Base-by-base conservation (phyloP, 2,329 filamentous ascomycete genomes). In the Ophiostoma quercus region DNA sequence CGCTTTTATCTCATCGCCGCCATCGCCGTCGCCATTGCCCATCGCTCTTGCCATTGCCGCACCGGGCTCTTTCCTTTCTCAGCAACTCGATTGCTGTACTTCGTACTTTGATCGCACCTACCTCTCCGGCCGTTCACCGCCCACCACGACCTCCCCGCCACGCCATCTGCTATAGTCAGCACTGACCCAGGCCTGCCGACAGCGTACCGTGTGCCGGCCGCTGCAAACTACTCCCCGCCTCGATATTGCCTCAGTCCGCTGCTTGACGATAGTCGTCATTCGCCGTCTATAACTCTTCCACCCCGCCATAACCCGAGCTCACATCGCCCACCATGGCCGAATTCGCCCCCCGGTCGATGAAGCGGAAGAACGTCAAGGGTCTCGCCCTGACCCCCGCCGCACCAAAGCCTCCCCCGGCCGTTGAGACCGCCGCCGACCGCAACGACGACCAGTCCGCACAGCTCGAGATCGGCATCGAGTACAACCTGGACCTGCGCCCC, bases 321-420 rank as follows among this genome's bases (percentile, higher is more conserved):
- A 51, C 22, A 60, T 69, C 25, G 68, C 70, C 68, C 68, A 25
- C 74, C 78, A 90, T 90, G 88, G 84, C 85, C 75, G 87, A 89
- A 43, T 88, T 89, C 75, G 85, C 86, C 73, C 86, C 86, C 80
- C 87, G 87, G 80, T 96, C 95, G 72, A 91, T 99, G 89, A 98
- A 97, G 89, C 90, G 94, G 85, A 97, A 98, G 87, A 99, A 99
- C 79, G 91, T 96, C 80, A 98, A 98, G 83, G 94, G 73, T 51
- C 89, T 99, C 67, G 94, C 93, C 74, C 84, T 99, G 77, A 94
- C 88, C 76, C 89, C 92, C 67, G 88, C 90, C 32, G 85, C 90
- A 66, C 90, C 92, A 60, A 92, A 92, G 72, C 83, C 87, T 67
- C 82, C 88, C 69, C 87, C 89, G 69, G 89, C 92, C 39, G 90